phyloP scores from a whole-genome alignment of 169 alveolate species.

The Plasmodium gaboni region DNA sequence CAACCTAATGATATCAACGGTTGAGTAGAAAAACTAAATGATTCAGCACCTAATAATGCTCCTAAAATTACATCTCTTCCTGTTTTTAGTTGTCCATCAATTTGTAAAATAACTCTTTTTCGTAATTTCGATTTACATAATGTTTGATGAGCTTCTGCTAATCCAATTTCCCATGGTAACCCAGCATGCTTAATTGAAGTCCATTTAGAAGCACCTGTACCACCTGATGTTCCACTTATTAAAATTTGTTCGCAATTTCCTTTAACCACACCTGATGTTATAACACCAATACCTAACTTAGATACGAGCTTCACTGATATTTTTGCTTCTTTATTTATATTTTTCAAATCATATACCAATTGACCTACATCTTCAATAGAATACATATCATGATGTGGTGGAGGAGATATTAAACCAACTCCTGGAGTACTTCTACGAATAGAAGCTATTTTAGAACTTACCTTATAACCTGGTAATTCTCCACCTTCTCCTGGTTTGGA shows the following conservation, averaged over 20 bases:
- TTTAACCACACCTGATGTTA: conserved; percentile 86
- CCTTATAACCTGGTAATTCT: conserved; percentile 90
- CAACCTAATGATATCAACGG: conserved; percentile 88
- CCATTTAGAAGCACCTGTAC: conserved; percentile 89
- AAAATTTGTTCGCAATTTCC: conserved; percentile 86
- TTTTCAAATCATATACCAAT: conserved; percentile 84
- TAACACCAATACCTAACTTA: conserved; percentile 86
- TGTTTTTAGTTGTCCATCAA: conserved; percentile 87
- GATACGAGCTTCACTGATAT: conserved; percentile 87
- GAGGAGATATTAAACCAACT: conserved; percentile 87
- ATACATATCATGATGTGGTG: conserved; percentile 90
- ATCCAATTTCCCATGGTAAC: conserved; percentile 89
- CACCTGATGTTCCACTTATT: conserved; percentile 87
- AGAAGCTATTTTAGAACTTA: conserved; percentile 85
- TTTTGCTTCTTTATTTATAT: conserved; percentile 84
- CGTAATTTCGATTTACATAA: conserved; percentile 80
- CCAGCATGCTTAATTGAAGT: conserved; percentile 87
- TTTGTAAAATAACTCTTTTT: conserved; percentile 81
- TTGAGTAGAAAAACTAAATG: conserved; percentile 85
- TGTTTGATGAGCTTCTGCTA: conserved; percentile 88
- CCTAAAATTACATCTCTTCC: conserved; percentile 87
- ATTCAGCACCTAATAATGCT: conserved; percentile 86
- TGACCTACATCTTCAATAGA: conserved; percentile 89
- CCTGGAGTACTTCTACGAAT: conserved; percentile 87
- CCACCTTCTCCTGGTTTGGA: conserved; percentile 92